These are phyloP conservation scores for Onygenales sp. DNA, from an alignment of 2,329 filamentous ascomycete species.

Conservation along the genomic window DNA sequence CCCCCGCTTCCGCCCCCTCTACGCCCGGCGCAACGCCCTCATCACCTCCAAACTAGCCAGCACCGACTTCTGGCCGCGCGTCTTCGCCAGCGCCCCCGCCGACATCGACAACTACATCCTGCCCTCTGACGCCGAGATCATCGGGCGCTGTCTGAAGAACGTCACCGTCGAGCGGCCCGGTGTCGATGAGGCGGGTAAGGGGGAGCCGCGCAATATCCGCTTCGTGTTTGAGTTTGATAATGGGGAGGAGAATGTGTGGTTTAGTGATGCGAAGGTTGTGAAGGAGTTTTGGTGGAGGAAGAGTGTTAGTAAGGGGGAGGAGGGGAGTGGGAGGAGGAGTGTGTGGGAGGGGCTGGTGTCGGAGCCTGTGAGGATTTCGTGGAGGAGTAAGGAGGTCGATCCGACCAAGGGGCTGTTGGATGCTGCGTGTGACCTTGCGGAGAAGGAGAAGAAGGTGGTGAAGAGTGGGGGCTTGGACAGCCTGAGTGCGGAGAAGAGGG, in stretches of 20 bases:
- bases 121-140: constrained; percentile 60
- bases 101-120: constrained; percentile 86
- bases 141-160: constrained; percentile 58
- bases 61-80: constrained; percentile 87
- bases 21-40: constrained; percentile 63
- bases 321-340: constrained; percentile 35
- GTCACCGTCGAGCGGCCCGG: constrained; percentile 74
- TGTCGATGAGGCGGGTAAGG: constrained; percentile 48
- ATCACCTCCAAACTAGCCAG: constrained; percentile 53
- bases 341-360: constrained; percentile 69
- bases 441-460: constrained; percentile 48
- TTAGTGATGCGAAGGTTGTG: constrained; percentile 61
- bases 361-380: constrained; percentile 78
- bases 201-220: constrained; percentile 70
- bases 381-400: constrained; percentile 84
- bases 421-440: constrained; percentile 59
- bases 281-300: constrained; percentile 88
- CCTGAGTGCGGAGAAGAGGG: constrained; percentile 40
- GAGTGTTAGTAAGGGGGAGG: constrained; percentile 35
- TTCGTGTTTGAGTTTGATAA: constrained; percentile 66
- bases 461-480: constrained; percentile 24
- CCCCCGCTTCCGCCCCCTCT: constrained; percentile 59
- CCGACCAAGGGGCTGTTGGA: constrained; percentile 71
- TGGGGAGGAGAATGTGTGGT: constrained; percentile 62
- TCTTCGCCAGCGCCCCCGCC: constrained; percentile 74